Evolutionary conservation across 305 asterid species (phyloP), one percentile per base, ranked within the genome.

Genomic region (Solanum hybrid): DNA sequence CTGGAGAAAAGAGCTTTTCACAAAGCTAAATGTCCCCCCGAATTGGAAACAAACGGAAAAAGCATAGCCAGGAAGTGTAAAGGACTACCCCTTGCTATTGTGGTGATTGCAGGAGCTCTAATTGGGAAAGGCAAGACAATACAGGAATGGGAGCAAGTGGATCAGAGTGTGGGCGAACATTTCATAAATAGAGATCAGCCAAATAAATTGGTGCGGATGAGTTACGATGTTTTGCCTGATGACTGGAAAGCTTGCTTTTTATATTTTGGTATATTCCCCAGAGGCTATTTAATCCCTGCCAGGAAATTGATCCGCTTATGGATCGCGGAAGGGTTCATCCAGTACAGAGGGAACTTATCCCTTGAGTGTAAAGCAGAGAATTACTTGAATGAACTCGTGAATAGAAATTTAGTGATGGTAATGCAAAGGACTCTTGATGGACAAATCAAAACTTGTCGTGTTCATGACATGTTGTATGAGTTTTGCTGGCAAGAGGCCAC

Each of bases 71-170:
- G 16, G 1, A 87, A 88, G 42, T 93, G 93, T 86, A 34, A 86
- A 16, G 95, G 95, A 31, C 79, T 92, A 38, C 95, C 95, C 0
- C 76, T 92, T 6, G 89, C 92, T 37, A 31, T 93, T 5, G 92
- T 87, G 42, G 90, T 92, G 60, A 90, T 92, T 3, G 95, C 92
- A 10, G 93, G 94, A n/a, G 89, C 90, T 84, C 90, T 91, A 5
- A 32, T 76, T 14, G 77, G 87, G 20, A 77, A 69, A 42, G 34
- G 40, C 31, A 17, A 35, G 2, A 40, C 29, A 10, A 79, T 51
- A 12, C 11, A 5, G 26, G 51, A 32, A 34, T 93, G 92, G 94
- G 32, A 51, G 4, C 31, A 91, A 38, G 92, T 91, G 31, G 51
- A 88, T 5, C 86, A 79, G 37, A 91, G 85, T n/a, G 89, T 92